Evolutionary conservation across 2,329 filamentous ascomycete species (phyloP).

Genomic region (Myrmaecium sp.): DNA sequence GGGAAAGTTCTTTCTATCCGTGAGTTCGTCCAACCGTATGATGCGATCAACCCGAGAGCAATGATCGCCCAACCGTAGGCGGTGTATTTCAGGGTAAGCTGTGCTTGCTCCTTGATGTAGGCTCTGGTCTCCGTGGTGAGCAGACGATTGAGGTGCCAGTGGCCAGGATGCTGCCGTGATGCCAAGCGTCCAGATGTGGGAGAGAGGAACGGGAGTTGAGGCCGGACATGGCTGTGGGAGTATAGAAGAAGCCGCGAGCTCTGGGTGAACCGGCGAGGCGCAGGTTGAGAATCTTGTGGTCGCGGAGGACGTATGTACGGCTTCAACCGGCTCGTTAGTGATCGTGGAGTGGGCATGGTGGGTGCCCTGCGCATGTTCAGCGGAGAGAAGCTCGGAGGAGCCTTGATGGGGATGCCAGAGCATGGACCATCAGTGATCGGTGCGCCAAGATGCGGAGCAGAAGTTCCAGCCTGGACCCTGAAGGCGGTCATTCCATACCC

Average conservation of each 20-base stretch:
- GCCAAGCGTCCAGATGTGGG: conserved; percentile 28
- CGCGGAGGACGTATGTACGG: conserved; percentile 12
- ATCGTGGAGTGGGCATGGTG: no score
- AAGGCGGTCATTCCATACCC: no score
- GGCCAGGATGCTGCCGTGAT: conserved; percentile 19
- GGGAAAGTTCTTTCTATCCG: conserved; percentile 58
- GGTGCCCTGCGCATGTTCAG: no score
- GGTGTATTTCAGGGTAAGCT: conserved; percentile 51
- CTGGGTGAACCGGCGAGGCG: conserved; percentile 45
- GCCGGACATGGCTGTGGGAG: conserved; percentile 41
- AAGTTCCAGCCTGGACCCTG: no score
- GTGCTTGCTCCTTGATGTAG: conserved; percentile 55
- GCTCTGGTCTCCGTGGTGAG: conserved; percentile 62
- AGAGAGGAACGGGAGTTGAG: conserved; percentile 50
- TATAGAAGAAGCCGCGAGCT: conserved; percentile 36
- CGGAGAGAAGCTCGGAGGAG: no score
- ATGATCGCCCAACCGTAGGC: conserved; percentile 48
- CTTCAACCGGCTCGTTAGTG: conserved; percentile 1
- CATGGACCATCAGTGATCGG: no score
- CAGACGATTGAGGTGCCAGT: conserved; percentile 45
- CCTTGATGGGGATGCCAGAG: no score
- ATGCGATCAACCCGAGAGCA: conserved; percentile 41
- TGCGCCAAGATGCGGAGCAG: no score
- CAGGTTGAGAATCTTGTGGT: conserved; percentile 11
- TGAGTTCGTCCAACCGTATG: conserved; percentile 55